phyloP scores from a whole-genome alignment of 495 filamentous ascomycete genomes.

The Thermothielavioides terrestris region DNA sequence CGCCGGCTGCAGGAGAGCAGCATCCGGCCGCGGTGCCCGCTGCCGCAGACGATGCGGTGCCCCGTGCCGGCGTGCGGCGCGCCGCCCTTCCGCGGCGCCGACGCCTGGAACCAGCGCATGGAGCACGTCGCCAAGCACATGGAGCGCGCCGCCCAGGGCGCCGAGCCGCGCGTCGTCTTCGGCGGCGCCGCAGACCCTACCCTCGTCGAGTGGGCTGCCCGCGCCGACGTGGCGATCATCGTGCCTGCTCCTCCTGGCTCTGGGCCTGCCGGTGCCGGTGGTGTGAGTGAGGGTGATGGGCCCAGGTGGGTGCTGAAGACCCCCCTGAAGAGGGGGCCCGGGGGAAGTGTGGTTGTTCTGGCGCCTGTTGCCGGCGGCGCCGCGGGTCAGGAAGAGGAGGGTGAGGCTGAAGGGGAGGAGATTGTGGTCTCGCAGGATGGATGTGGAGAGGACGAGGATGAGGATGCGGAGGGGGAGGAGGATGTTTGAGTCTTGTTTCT shows the following conservation, averaged over 20 bases:
- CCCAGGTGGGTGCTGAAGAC: conserved; percentile 14
- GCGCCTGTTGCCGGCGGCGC: conserved; percentile 5
- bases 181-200: conserved; percentile 30
- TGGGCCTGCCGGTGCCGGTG: background rate
- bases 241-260: background rate
- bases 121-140: conserved; percentile 85
- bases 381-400: background rate
- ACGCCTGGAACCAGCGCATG: conserved; percentile 75
- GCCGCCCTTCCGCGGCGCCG: conserved; percentile 47
- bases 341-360: conserved; percentile 5
- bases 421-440: background rate
- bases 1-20: conserved; percentile 49
- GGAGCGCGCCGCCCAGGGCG: conserved; percentile 36
- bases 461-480: conserved; percentile 11
- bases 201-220: conserved; percentile 40
- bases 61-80: conserved; percentile 49
- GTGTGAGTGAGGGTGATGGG: background rate
- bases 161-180: conserved; percentile 21
- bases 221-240: conserved; percentile 34
- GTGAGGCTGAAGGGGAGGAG: background rate
- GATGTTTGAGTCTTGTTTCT: background rate
- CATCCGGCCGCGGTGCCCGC: conserved; percentile 47
- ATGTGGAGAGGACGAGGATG: background rate
- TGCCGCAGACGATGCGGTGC: conserved; percentile 57
- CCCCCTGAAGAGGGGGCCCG: conserved; percentile 1